Evolutionary conservation across 805 yeast genomes (phyloP).

Genomic region (Yarrowia sp.): DNA sequence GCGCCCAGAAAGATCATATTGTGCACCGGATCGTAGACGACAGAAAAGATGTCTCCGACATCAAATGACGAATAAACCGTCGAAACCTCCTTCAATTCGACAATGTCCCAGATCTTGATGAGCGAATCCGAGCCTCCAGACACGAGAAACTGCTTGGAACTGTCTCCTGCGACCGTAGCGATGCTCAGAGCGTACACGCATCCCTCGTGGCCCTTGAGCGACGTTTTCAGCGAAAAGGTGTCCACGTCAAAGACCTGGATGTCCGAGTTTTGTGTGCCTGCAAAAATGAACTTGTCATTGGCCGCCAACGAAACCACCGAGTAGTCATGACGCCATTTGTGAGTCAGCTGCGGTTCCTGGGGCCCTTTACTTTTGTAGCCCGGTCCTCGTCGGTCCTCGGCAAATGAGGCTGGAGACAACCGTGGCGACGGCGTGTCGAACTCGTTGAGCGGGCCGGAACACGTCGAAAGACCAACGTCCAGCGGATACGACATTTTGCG

Average conservation of each 20-base stretch:
- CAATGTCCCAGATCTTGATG: slow-evolving; percentile 81
- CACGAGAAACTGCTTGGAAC: slow-evolving; percentile 63
- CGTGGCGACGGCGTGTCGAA: slow-evolving; percentile 33
- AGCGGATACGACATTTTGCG: slow-evolving; percentile 12
- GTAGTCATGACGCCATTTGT: slow-evolving; percentile 76
- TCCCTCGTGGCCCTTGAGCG: slow-evolving; percentile 69
- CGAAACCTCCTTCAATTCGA: slow-evolving; percentile 55
- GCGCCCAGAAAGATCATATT: slow-evolving; percentile 82
- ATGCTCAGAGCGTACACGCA: slow-evolving; percentile 71
- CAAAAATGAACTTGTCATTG: slow-evolving; percentile 57
- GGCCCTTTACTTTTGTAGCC: slow-evolving; percentile 20
- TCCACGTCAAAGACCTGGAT: slow-evolving; percentile 72
- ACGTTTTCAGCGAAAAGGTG: slow-evolving; percentile 64
- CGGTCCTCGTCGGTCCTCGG: slow-evolving; percentile 26
- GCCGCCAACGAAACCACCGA: slow-evolving; percentile 69
- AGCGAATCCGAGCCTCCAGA: slow-evolving; percentile 92
- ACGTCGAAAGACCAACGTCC: slow-evolving; percentile 31
- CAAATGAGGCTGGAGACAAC: slow-evolving; percentile 12
- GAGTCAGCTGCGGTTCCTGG: slow-evolving; percentile 53
- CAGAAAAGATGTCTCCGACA: slow-evolving; percentile 90
- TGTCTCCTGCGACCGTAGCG: slow-evolving; percentile 46
- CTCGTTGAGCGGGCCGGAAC: slow-evolving; percentile 34
- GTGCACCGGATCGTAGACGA: slow-evolving; percentile 67
- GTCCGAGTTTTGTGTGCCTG: slow-evolving; percentile 89
- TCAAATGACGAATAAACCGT: slow-evolving; percentile 85